Conservation (phyloP, 805 yeast genomes). For the Yarrowia hollandica region DNA sequence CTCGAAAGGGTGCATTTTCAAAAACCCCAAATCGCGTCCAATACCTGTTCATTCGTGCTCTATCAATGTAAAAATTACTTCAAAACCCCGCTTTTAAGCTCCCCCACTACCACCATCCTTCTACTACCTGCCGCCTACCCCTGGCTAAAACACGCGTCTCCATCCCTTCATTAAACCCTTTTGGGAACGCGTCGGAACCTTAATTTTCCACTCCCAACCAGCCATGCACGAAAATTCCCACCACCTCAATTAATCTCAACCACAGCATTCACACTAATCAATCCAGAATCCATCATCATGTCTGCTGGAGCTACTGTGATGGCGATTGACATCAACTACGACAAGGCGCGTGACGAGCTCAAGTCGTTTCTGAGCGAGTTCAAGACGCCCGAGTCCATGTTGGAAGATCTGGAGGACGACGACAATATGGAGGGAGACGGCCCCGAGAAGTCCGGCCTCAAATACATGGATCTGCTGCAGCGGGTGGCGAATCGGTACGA, state of each 20-base stretch:
- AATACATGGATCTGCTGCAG: conserved; percentile 75
- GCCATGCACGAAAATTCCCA: not conserved
- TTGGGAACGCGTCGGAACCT: conserved; percentile 10
- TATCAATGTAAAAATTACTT: too few relatives aligned
- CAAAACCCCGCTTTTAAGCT: too few relatives aligned
- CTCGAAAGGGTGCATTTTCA: too few relatives aligned
- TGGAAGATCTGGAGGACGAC: conserved; percentile 36
- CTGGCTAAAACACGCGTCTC: conserved; percentile 11
- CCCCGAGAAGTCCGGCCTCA: conserved; percentile 39
- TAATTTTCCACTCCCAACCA: conserved; percentile 4
- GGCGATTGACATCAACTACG: conserved; percentile 72
- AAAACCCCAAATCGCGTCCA: too few relatives aligned
- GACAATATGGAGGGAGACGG: conserved; percentile 33
- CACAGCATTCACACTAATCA: too few relatives aligned
- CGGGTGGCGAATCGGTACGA: conserved; percentile 80
- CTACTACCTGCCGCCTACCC: too few relatives aligned
- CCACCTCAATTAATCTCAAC: not conserved
- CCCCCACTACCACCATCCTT: too few relatives aligned
- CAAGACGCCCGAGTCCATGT: conserved; percentile 47
- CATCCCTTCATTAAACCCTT: conserved; percentile 9
- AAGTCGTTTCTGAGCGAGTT: conserved; percentile 68
- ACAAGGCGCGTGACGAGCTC: conserved; percentile 57
- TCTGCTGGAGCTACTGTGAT: conserved; percentile 55
- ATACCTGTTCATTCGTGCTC: too few relatives aligned
- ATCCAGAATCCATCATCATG: not conserved